Evolutionary conservation across 169 alveolate species (phyloP), one percentile per base, ranked within the genome.

Genomic region (Amoebophrya sp.): DNA sequence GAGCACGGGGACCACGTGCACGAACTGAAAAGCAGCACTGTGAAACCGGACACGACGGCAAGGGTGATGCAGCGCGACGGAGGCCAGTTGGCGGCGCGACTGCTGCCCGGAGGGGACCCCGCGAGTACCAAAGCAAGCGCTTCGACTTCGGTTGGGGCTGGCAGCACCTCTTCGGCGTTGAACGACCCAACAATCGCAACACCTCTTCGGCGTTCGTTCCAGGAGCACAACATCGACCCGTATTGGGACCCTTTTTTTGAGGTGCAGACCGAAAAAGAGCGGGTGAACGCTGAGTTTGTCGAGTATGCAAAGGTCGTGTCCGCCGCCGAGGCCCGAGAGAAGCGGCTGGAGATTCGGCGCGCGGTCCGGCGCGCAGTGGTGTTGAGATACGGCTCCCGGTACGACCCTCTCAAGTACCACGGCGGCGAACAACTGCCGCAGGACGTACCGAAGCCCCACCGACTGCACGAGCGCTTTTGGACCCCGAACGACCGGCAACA

Each of bases 171-270:
- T n/a, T 47, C 66, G 18, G 29, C 7, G 66, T 18, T 47, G 66
- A 47, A 47, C 66, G 66, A 47, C 29, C 7, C 7, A 47, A 18
- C 29, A 7, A 7, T 12, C 7, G 66, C 66, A 18, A 18, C 29
- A 18, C n/a, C n/a, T n/a, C n/a, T n/a, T n/a, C n/a, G n/a, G n/a
- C n/a, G n/a, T n/a, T 12, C 39, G 10, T 25, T 25, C 18, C 10
- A 2, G 32, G 83, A 2, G 35, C 35, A 66, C 32, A 25, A 18
- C 32, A n/a, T 66, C 29, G 83, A 66, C 83, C 83, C 83, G 83
- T 66, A 66, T 25, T 66, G 83, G 83, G 83, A 66, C 35, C 83
- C 83, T 25, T 66, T 66, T 66, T 66, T 66, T 25, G 83, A 66
- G 38, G 83, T 66, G 38, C 83, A 66, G 83, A 12, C 29, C 35